Evolutionary conservation across 805 yeast genomes (phyloP), one percentile per base, ranked within the genome.

Genomic region (Scheffersomyces lignosus): DNA sequence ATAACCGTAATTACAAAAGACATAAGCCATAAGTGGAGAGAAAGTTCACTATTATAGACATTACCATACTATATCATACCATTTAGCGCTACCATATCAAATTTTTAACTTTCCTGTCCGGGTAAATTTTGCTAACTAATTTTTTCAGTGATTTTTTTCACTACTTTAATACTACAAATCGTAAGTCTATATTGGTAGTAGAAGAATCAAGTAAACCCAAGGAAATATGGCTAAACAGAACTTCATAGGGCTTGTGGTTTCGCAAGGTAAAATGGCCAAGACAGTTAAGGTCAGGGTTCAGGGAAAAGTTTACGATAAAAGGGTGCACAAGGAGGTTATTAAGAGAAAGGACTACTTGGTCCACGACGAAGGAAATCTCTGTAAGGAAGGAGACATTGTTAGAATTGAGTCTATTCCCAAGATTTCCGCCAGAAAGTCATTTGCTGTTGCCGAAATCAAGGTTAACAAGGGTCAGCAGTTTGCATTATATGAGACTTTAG

Each of bases 231-330:
- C 95, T 34, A 81, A 89, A 65, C 96, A 87, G 54, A 87, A 87
- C 57, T 87, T 90, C 56, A 68, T 88, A 32, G 99, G 99, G 31
- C 81, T 88, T 63, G 98, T 91, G 49, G 81, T 89, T 22, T 88
- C 96, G 34, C 97, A 90, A 57, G 98, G 98, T 29, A 88, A 88
- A 62, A 93, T 90, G 96, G 76, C 77, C 64, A 93, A 91, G 70
- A 91, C 98, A 40, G 89, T 91, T 45, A 90, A 89, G 67, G 97
- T 91, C 42, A 78, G 96, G 43, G 90, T 91, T 22, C 83, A 85
- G 58, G 81, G 81, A 31, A 81, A 81, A 54, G 77, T 78, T 29
- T 87, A 81, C 70, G 84, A 88, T 62, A 76, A 76, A 40, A 66
- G 72, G 42, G 76, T 87, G 45, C 84, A 85, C 58, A 86, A 85